Base-by-base conservation (phyloP, 768 basidiomycete genomes). In the Tulasnella sp. region DNA sequence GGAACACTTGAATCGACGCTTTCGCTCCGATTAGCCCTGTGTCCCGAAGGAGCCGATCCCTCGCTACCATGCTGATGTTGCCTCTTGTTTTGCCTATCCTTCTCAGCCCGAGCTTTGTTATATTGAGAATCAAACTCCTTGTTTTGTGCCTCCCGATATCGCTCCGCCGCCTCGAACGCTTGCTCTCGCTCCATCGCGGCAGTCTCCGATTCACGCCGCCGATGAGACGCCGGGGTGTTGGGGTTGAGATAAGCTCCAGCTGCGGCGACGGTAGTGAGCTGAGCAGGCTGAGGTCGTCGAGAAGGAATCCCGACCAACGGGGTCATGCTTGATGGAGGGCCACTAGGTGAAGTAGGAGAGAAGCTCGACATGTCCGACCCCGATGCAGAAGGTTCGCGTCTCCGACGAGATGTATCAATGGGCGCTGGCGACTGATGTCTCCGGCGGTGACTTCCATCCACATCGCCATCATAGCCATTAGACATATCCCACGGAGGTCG, bases 151-250 rank as follows among this genome's bases (percentile, higher is more conserved):
- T 76, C 75, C 40, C 40, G 39, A 37, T 29, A 31, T 73, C 82
- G 82, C 78, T 88, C 86, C n/a, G 84, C 80, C 31, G 82, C 79
- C 75, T 83, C 85, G 67, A 85, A 79, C 19, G 82, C 80, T 58
- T 82, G 82, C 76, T 89, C 88, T 37, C 86, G 84, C 64, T 89
- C 87, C 49, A 83, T 83, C 42, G 84, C 86, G 29, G 86, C 85
- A 81, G 89, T 89, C 87, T 83, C 77, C 86, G 85, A 68, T 67
- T 81, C 79, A 79, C 88, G 88, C 22, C 80, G 79, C 36, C 81
- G 78, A 77, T 83, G 79, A 71, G 82, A 78, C 49, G 86, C 81
- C 17, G 83, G 82, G 1, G 82, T 78, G 7, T 85, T 78, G 75
- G 80, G 80, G n/a, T 82, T 82, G 25, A 87, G 86, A 31, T 87